Percentiles rank a stretch among this genome's conserved stretches.
These are phyloP conservation scores for Fusarium sp. DNA, from an alignment of 2,329 filamentous ascomycete genomes.

Conservation along the genomic window DNA sequence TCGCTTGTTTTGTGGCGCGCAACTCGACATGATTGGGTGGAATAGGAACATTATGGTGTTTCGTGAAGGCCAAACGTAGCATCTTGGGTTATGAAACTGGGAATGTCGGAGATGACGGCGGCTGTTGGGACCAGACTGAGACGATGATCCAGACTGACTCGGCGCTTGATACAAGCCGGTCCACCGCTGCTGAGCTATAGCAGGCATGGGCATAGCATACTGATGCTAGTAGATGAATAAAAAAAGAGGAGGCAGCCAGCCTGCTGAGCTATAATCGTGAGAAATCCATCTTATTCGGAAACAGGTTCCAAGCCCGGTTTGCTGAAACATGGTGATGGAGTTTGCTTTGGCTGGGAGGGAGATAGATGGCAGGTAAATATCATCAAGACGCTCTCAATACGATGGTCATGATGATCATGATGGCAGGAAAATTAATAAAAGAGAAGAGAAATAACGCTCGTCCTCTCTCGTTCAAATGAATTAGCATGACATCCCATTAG, in stretches of 20 bases:
- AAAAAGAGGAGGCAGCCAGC: slow-evolving; percentile 2
- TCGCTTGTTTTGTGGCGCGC: slow-evolving; percentile 29
- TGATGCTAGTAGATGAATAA: slow-evolving; percentile 15
- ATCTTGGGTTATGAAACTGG: slow-evolving; percentile 62
- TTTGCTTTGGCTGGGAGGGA: not conserved
- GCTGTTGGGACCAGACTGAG: slow-evolving; percentile 46
- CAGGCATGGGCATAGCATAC: slow-evolving; percentile 15
- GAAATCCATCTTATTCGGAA: slow-evolving; percentile 25
- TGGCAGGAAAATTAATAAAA: slow-evolving; percentile 32
- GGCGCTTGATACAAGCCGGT: slow-evolving; percentile 29
- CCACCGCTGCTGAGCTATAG: slow-evolving; percentile 23
- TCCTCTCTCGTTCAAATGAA: slow-evolving; percentile 33
- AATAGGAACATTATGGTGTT: slow-evolving; percentile 28
- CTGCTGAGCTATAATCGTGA: slow-evolving; percentile 16
- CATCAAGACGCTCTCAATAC: not conserved
- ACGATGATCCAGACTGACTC: slow-evolving; percentile 28
- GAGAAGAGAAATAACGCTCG: slow-evolving; percentile 29
- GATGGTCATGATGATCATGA: slow-evolving; percentile 6
- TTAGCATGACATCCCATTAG: slow-evolving; percentile 40
- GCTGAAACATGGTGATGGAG: slow-evolving; percentile 25
- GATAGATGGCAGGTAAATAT: not conserved
- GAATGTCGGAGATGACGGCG: slow-evolving; percentile 56
- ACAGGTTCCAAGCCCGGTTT: slow-evolving; percentile 31
- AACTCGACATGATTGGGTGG: slow-evolving; percentile 43
- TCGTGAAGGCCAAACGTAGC: slow-evolving; percentile 39